Conservation (phyloP, 495 filamentous ascomycete genomes). For the Penicillium canariense region DNA sequence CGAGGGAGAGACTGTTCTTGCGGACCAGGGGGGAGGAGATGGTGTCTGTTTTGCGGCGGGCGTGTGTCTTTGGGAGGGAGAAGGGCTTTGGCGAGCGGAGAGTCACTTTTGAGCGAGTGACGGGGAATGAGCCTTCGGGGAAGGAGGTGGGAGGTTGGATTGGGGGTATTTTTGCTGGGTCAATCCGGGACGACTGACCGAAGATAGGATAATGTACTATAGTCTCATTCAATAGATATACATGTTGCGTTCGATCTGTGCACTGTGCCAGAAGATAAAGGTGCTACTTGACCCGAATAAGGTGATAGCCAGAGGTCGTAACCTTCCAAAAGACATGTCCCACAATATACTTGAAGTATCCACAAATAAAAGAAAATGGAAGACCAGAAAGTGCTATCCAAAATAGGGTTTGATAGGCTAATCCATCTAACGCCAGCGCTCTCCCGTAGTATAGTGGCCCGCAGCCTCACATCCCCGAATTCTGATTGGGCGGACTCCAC, state of each 20-base stretch:
- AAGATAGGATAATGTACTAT: too few relatives aligned
- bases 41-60: slow-evolving; percentile 38
- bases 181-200: slow-evolving; percentile 5
- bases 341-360: background rate
- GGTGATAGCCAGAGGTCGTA: background rate
- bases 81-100: slow-evolving; percentile 34
- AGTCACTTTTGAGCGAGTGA: slow-evolving; percentile 20
- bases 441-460: background rate
- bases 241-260: too few relatives aligned
- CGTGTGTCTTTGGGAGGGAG: slow-evolving; percentile 43
- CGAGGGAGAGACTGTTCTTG: slow-evolving; percentile 24
- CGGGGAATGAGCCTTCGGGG: background rate
- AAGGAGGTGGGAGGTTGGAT: slow-evolving; percentile 25
- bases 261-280: too few relatives aligned
- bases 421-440: too few relatives aligned
- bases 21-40: slow-evolving; percentile 38
- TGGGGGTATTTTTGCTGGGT: slow-evolving; percentile 14
- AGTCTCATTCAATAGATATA: background rate
- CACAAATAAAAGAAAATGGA: background rate
- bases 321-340: background rate
- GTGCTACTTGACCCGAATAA: too few relatives aligned
- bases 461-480: slow-evolving; percentile 5
- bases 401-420: background rate
- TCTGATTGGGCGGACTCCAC: slow-evolving; percentile 36
- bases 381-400: background rate